phyloP scores from a whole-genome alignment of 768 basidiomycete genomes.

The Collybia mongolica region DNA sequence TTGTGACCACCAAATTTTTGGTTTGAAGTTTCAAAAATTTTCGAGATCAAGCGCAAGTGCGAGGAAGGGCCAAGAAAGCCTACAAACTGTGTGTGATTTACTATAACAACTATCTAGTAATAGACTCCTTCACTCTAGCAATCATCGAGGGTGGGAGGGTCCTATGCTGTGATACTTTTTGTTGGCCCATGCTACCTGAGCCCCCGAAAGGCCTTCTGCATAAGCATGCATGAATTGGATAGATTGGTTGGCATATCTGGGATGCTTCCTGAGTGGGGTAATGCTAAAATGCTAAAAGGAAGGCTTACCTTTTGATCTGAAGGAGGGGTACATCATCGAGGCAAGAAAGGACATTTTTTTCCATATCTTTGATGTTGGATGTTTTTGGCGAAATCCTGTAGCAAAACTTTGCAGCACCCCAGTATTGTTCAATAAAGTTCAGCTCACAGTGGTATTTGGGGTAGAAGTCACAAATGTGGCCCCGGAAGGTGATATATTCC shows the following conservation, averaged over 20 bases:
- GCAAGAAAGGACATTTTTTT: conserved; percentile 21
- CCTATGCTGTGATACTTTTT: neutral
- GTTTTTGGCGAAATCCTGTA: conserved; percentile 25
- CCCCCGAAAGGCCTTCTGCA: neutral
- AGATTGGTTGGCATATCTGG: neutral
- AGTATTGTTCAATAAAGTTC: conserved; percentile 11
- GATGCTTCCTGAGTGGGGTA: neutral
- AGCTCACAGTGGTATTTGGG: conserved; percentile 30
- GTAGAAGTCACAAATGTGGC: conserved; percentile 31
- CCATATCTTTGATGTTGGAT: conserved; percentile 22
- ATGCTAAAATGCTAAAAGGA: neutral
- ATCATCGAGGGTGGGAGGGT: neutral
- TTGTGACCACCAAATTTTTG: no score
- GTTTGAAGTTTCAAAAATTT: no score
- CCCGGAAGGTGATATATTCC: conserved; percentile 16
- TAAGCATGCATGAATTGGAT: neutral
- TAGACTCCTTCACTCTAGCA: neutral
- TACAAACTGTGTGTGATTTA: no score
- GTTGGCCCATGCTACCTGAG: neutral
- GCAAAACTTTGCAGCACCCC: conserved; percentile 32
- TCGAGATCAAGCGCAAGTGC: no score
- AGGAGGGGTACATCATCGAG: conserved; percentile 25
- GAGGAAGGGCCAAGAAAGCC: no score
- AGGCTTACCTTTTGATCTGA: conserved; percentile 17
- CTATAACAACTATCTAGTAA: no score